Base-by-base conservation (phyloP, 352 stramenopile genomes). In the Phytophthora vignae region DNA sequence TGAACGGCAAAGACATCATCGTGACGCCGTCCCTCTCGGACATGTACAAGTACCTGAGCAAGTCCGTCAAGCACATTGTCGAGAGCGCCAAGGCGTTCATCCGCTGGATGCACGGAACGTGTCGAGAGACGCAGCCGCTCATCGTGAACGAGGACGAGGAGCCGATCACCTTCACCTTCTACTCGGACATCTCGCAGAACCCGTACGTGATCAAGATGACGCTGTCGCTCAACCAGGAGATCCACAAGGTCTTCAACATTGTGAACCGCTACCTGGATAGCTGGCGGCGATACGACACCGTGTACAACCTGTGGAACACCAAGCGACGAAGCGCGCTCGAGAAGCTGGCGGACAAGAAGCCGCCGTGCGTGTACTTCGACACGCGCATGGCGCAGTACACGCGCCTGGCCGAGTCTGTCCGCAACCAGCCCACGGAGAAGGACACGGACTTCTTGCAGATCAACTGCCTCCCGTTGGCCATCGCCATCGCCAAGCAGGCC, bases 131-230 rank as follows among this genome's bases (percentile, higher is more conserved):
- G 7, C 88, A 90, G 46, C 93, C 94, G 12, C 77, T 98, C 31
- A 63, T 97, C 1, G 85, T 98, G 8, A 94, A 76, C 46, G 95
- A 99, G 53, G 95, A 98, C 56, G 96, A 99, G 64, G 96, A 99
- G 63, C 95, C 94, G 0, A 90, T 98, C 56, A 89, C 93, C 1
- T 98, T 98, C 69, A 97, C 87, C 1, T 99, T 99, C 64, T 98
- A 98, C 77, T 94, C 96, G 27, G 96, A 99, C 59, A 98, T 99
- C 53, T 97, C 92, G 7, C 88, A 98, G 63, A 98, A 98, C 55
- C 93, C 95, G 50, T 98, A 98, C 74, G 90, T 99, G 27, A 97
- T 98, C 76, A 98, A 98, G 78, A 96, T 99, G 79, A 98, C 93
- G 19, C 62, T 98, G 49, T 93, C 85, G 14, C 81, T 99, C 17